These are phyloP conservation scores for Chrysanthemum lavandulifolium DNA, from an alignment of 129 eudicot species.

Conservation along the genomic window DNA sequence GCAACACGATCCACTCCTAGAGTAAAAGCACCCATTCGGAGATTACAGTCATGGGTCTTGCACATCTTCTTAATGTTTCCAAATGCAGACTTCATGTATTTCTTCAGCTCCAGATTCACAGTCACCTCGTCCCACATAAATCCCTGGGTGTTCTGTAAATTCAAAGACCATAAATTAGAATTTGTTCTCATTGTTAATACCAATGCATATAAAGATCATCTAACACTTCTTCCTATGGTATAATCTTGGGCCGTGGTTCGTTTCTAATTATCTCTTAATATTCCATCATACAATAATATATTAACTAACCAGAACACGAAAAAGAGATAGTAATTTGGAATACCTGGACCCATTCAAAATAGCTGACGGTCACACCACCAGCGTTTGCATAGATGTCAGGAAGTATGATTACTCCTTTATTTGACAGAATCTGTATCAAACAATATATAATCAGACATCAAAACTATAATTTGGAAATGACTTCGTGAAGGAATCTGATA, in stretches of 20 bases:
- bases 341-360: conserved; percentile 95
- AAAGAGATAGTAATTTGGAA: not conserved
- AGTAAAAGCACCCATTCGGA: conserved; percentile 82
- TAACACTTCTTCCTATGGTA: not conserved
- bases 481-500: not conserved
- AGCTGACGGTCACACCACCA: conserved; percentile 87
- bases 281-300: not conserved
- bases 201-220: not conserved
- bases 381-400: conserved; percentile 86
- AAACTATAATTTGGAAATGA: not conserved
- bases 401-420: conserved; percentile 71
- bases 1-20: conserved; percentile 77
- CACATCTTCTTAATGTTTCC: conserved; percentile 58
- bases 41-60: conserved; percentile 62
- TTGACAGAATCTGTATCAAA: conserved; percentile 54
- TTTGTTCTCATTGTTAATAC: not conserved
- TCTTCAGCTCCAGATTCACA: conserved; percentile 57
- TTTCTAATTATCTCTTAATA: not conserved
- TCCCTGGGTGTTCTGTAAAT: conserved; percentile 65
- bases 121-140: conserved; percentile 73
- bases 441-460: not conserved
- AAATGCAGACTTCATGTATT: conserved; percentile 67
- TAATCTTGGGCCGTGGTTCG: not conserved
- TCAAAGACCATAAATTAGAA: not conserved
- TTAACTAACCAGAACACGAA: not conserved